Conservation (phyloP, 768 basidiomycete species). For the Favolaschia claudopus region DNA sequence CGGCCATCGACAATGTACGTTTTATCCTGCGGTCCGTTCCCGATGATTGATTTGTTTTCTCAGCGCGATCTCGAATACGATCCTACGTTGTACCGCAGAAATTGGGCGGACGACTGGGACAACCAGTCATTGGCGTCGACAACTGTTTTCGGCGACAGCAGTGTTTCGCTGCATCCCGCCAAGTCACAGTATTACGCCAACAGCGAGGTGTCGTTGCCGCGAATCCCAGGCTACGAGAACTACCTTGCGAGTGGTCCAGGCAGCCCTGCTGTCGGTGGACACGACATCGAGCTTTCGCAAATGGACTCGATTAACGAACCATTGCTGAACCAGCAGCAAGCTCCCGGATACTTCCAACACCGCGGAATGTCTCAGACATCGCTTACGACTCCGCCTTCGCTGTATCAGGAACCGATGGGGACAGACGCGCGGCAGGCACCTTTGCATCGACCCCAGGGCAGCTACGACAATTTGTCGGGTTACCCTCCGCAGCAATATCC, state of each 20-base stretch:
- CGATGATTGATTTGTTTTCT: background rate
- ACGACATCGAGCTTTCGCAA: slow-evolving; percentile 62
- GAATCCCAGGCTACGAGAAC: slow-evolving; percentile 57
- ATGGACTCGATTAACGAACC: slow-evolving; percentile 70
- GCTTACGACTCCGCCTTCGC: slow-evolving; percentile 50
- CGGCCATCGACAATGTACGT: slow-evolving; percentile 76
- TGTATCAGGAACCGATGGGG: slow-evolving; percentile 45
- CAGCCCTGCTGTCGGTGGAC: slow-evolving; percentile 24
- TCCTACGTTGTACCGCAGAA: slow-evolving; percentile 77
- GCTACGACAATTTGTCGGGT: no score
- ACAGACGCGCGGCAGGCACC: slow-evolving; percentile 64
- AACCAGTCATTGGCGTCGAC: slow-evolving; percentile 74
- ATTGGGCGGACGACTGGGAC: slow-evolving; percentile 93
- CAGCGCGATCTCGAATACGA: slow-evolving; percentile 84
- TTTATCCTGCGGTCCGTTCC: background rate
- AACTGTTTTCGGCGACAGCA: slow-evolving; percentile 56
- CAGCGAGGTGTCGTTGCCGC: slow-evolving; percentile 38
- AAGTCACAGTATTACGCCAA: slow-evolving; percentile 51
- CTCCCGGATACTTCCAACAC: slow-evolving; percentile 42
- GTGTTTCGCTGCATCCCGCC: slow-evolving; percentile 48
- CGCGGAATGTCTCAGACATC: slow-evolving; percentile 41
- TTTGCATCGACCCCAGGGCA: slow-evolving; percentile 63
- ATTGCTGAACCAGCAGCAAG: slow-evolving; percentile 51
- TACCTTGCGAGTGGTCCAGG: slow-evolving; percentile 63
- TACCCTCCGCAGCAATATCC: background rate